A percentile compares a stretch with the other conserved stretches of the same genome.
phyloP scores from a whole-genome alignment of 495 filamentous ascomycete species.

The Lophiostoma macrostomum region DNA sequence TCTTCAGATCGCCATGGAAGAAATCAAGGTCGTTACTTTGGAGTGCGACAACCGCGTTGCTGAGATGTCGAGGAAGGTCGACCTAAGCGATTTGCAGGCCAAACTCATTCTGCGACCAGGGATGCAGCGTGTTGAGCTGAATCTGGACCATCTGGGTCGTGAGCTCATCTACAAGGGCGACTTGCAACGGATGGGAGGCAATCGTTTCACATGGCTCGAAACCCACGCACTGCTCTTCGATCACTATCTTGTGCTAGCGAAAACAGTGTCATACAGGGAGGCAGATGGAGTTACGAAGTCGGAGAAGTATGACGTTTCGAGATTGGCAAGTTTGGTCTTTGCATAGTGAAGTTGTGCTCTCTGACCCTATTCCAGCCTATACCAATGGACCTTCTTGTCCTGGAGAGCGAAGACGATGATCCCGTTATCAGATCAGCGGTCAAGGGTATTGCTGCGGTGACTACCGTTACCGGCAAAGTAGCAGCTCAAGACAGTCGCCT shows the following conservation, averaged over 20 bases:
- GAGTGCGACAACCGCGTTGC: constrained; percentile 95
- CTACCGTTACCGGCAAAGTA: constrained; percentile 54
- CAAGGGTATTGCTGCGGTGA: constrained; percentile 69
- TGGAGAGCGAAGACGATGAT: constrained; percentile 89
- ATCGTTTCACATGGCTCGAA: constrained; percentile 85
- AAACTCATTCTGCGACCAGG: constrained; percentile 81
- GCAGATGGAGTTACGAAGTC: constrained; percentile 62
- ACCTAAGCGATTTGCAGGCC: constrained; percentile 74
- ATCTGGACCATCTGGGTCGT: constrained; percentile 85
- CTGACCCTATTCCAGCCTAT: constrained; percentile 60
- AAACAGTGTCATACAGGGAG: constrained; percentile 67
- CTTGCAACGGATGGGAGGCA: constrained; percentile 81
- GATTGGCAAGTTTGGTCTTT: constrained; percentile 57
- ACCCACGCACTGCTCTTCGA: constrained; percentile 92
- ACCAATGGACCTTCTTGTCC: constrained; percentile 89
- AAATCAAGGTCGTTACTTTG: constrained; percentile 85
- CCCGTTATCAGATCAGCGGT: constrained; percentile 77
- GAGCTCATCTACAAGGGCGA: constrained; percentile 88
- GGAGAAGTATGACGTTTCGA: constrained; percentile 92
- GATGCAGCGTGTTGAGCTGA: constrained; percentile 85
- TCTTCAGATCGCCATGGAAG: constrained; percentile 82
- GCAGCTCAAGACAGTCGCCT: constrained; percentile 46
- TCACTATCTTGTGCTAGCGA: constrained; percentile 92
- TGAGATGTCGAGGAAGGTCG: constrained; percentile 89
- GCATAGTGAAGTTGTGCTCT: constrained; percentile 8